Conservation (phyloP, 1,139 yeast species). For the Magnusiomyces tetraspermus region DNA sequence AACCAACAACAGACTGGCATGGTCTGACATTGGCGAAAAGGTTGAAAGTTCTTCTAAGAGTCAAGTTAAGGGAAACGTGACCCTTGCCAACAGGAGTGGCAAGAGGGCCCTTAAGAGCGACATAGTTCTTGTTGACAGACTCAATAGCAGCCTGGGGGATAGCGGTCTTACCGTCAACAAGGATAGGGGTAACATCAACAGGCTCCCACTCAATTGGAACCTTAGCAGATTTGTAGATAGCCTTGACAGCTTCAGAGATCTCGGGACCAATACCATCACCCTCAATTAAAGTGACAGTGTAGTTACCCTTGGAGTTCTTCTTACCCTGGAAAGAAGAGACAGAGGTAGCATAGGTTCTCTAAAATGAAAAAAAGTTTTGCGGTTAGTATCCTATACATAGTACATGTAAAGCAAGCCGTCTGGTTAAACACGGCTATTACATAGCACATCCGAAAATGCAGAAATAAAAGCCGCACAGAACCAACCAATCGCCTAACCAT, state of each 20-base stretch:
- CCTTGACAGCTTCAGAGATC: conserved; percentile 86
- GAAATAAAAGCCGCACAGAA: not conserved
- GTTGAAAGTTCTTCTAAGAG: conserved; percentile 93
- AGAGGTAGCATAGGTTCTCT: conserved; percentile 35
- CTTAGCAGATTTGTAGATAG: conserved; percentile 82
- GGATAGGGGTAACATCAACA: conserved; percentile 89
- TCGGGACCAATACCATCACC: conserved; percentile 99
- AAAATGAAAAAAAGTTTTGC: not conserved
- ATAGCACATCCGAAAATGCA: not conserved
- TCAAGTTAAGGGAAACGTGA: conserved; percentile 93
- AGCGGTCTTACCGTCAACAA: conserved; percentile 88
- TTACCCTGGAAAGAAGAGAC: conserved; percentile 53
- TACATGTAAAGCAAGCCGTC: not conserved
- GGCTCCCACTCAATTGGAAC: conserved; percentile 97
- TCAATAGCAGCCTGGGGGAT: conserved; percentile 89
- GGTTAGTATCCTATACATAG: not conserved
- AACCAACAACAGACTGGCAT: conserved; percentile 87
- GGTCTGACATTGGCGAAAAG: conserved; percentile 97
- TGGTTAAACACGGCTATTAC: not conserved
- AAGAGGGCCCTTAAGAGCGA: conserved; percentile 94
- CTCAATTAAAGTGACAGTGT: conserved; percentile 89
- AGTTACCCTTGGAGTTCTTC: conserved; percentile 50
- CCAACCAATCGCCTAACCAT: not conserved
- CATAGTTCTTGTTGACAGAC: conserved; percentile 83
- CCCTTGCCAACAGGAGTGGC: conserved; percentile 99